These are phyloP conservation scores for Melaleuca alternifolia DNA, from an alignment of 345 rosid genomes.

Conservation along the genomic window DNA sequence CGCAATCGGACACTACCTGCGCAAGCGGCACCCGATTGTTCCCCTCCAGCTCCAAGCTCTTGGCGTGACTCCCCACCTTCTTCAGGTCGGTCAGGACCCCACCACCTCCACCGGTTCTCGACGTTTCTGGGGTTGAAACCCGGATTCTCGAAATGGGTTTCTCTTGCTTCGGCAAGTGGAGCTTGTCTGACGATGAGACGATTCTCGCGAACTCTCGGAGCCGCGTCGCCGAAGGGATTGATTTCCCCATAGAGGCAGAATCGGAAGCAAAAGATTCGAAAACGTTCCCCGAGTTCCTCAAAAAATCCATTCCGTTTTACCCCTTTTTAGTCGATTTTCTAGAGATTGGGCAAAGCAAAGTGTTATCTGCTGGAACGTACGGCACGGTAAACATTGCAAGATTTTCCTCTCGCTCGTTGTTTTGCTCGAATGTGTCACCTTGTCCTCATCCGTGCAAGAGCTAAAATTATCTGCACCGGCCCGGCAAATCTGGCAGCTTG, in stretches of 20 bases:
- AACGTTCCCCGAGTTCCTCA: not conserved
- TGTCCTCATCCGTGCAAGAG: not conserved
- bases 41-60: slow-evolving; percentile 6
- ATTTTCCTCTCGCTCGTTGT: not conserved
- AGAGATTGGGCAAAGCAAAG: not conserved
- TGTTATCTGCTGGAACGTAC: not conserved
- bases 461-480: not conserved
- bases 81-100: slow-evolving; percentile 1
- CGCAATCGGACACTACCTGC: slow-evolving; percentile 62
- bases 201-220: slow-evolving; percentile 34
- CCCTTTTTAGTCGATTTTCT: not conserved
- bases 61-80: slow-evolving; percentile 22
- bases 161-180: slow-evolving; percentile 14
- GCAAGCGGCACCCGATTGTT: slow-evolving; percentile 36
- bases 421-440: not conserved
- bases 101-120: slow-evolving; percentile 4
- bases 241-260: slow-evolving; percentile 43
- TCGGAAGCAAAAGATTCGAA: not conserved
- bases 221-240: slow-evolving; percentile 26
- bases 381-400: not conserved
- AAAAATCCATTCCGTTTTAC: not conserved
- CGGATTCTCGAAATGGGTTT: slow-evolving; percentile 14
- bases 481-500: not conserved
- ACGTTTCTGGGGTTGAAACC: slow-evolving; percentile 4
- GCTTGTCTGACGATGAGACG: slow-evolving; percentile 30